Evolutionary conservation across 2,329 filamentous ascomycete species (phyloP).

Genomic region (Didymella glomerata): DNA sequence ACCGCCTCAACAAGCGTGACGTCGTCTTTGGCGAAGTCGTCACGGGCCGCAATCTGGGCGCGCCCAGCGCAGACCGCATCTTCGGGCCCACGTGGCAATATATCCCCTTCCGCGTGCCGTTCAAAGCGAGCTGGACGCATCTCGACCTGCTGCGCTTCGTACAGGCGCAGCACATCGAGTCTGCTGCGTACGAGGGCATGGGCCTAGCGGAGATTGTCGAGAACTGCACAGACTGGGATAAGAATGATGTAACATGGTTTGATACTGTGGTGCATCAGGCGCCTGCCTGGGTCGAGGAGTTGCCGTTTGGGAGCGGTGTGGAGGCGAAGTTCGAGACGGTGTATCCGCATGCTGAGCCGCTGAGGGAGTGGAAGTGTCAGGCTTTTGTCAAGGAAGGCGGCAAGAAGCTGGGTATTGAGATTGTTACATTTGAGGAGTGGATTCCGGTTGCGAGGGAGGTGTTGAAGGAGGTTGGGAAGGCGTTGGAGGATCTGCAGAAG

Average conservation of each 20-base stretch:
- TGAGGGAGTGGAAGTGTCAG: slow-evolving; percentile 66
- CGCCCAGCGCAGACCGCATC: slow-evolving; percentile 64
- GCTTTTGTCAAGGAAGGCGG: slow-evolving; percentile 61
- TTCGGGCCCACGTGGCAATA: slow-evolving; percentile 74
- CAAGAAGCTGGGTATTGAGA: slow-evolving; percentile 63
- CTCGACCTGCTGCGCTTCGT: slow-evolving; percentile 46
- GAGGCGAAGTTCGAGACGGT: slow-evolving; percentile 61
- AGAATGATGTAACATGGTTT: slow-evolving; percentile 42
- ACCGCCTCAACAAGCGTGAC: slow-evolving; percentile 61
- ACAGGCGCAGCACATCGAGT: slow-evolving; percentile 48
- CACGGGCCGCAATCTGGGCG: slow-evolving; percentile 68
- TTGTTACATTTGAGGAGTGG: slow-evolving; percentile 68
- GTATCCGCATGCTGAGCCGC: slow-evolving; percentile 58
- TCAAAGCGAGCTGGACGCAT: slow-evolving; percentile 58
- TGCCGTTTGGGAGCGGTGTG: slow-evolving; percentile 53
- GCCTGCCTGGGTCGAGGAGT: slow-evolving; percentile 64
- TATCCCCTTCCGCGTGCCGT: slow-evolving; percentile 68
- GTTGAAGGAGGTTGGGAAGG: slow-evolving; percentile 55
- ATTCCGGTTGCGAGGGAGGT: slow-evolving; percentile 60
- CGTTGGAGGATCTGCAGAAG: slow-evolving; percentile 34
- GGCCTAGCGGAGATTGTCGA: slow-evolving; percentile 49
- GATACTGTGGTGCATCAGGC: slow-evolving; percentile 54
- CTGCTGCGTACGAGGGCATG: slow-evolving; percentile 48
- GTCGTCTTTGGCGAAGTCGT: slow-evolving; percentile 73
- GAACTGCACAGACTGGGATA: slow-evolving; percentile 47